phyloP scores from a whole-genome alignment of 495 filamentous ascomycete genomes.

The Penicillium turbatum region DNA sequence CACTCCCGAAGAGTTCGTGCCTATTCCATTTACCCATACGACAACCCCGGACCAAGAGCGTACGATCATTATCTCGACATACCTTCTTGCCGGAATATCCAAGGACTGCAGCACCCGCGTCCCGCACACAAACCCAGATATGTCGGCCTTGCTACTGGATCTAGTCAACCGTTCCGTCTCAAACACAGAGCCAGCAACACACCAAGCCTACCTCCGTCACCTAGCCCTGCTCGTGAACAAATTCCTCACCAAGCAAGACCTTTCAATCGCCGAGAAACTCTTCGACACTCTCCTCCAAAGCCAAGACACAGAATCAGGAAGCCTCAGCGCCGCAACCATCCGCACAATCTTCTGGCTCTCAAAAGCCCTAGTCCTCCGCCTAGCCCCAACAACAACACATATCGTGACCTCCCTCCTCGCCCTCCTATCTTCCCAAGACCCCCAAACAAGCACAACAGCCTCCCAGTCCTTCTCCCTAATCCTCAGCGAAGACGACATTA shows the following conservation, averaged over 20 bases:
- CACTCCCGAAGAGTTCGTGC: constrained; percentile 27
- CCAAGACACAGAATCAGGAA: constrained; percentile 12
- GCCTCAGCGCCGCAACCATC: constrained; percentile 25
- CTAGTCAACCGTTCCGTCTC: constrained; percentile 35
- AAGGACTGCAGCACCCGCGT: constrained; percentile 30
- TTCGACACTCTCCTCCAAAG: constrained; percentile 33
- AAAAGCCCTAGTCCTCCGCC: constrained; percentile 51
- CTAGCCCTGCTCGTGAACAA: constrained; percentile 64
- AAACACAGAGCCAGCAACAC: constrained; percentile 34
- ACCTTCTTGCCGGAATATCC: constrained; percentile 56
- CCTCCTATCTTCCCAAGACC: constrained; percentile 48
- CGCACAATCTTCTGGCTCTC: constrained; percentile 51
- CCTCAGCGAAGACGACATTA: constrained; percentile 59
- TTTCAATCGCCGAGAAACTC: constrained; percentile 30
- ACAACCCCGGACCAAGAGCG: constrained; percentile 35
- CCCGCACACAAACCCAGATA: constrained; percentile 33
- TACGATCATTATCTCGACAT: constrained; percentile 58
- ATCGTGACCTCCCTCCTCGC: constrained; percentile 49
- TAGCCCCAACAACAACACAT: constrained; percentile 43
- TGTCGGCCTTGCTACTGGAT: constrained; percentile 38
- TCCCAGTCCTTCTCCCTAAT: constrained; percentile 59
- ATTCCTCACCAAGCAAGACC: constrained; percentile 49
- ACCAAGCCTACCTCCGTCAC: constrained; percentile 54
- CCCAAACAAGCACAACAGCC: constrained; percentile 41
- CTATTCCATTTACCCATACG: constrained; percentile 38